Evolutionary conservation across 1,284 basidiomycete species (phyloP).

Genomic region (Cryptococcus sp.): DNA sequence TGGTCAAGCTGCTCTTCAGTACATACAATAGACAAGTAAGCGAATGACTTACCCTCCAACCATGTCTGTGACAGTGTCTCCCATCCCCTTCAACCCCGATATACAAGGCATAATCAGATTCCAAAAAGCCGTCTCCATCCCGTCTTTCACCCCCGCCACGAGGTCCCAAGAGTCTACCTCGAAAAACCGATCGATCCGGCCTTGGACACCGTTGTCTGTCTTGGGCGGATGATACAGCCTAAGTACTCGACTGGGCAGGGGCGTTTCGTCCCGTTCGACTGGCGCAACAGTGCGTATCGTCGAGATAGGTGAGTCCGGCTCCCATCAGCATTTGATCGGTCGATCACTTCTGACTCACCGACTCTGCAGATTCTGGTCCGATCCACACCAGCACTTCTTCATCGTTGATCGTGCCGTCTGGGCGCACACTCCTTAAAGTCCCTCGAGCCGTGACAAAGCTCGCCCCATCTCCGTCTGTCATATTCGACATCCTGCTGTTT

Average conservation of each 20-base stretch:
- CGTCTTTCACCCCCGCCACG: not conserved
- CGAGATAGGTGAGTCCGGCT: not conserved
- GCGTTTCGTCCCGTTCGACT: not conserved
- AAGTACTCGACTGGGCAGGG: not conserved
- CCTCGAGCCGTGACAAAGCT: not conserved
- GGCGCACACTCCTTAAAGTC: not conserved
- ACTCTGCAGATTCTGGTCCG: not conserved
- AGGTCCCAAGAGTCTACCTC: not conserved
- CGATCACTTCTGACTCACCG: not conserved
- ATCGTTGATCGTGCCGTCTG: not conserved
- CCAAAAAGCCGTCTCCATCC: slow-evolving; percentile 8
- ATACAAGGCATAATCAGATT: slow-evolving; percentile 8
- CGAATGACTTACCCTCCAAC: slow-evolving; percentile 1
- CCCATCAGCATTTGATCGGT: too few relatives aligned
- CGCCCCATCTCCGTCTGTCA: not conserved
- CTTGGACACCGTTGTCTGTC: not conserved
- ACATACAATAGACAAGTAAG: too few relatives aligned
- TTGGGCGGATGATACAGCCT: not conserved
- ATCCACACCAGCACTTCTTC: not conserved
- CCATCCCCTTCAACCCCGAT: slow-evolving; percentile 6
- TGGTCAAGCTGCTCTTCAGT: not conserved
- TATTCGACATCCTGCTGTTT: not conserved
- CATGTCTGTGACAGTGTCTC: not conserved
- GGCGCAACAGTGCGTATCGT: not conserved
- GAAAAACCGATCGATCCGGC: not conserved